A percentile compares a stretch with the other conserved stretches of the same genome.
phyloP scores from a whole-genome alignment of 139 green algal genomes.

The Chlamydomonas applanata region DNA sequence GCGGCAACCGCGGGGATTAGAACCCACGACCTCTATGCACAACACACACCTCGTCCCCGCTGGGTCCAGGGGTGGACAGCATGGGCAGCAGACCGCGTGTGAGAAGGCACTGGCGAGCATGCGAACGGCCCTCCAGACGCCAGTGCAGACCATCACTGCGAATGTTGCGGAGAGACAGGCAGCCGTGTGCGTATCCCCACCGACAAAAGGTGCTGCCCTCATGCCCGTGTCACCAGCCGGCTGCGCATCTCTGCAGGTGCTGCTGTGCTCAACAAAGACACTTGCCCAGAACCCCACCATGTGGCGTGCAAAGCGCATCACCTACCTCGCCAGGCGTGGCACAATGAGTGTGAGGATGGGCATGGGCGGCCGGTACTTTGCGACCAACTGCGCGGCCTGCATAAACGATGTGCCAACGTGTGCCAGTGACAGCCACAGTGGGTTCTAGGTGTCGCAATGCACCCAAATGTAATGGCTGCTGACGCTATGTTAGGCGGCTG shows the following conservation, averaged over 20 bases:
- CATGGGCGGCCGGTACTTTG: constrained; percentile 79
- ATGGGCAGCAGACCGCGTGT: constrained; percentile 81
- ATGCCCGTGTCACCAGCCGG: no score
- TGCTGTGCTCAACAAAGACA: no score
- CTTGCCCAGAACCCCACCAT: background rate
- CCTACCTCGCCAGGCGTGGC: constrained; percentile 55
- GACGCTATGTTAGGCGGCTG: no score
- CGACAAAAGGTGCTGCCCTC: no score
- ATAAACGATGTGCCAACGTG: background rate
- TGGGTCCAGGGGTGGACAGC: constrained; percentile 72
- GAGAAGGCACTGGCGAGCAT: constrained; percentile 72
- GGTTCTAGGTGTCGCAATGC: no score
- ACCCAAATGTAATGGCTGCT: no score
- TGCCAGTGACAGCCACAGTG: no score
- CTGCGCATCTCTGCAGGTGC: no score
- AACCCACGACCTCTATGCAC: no score
- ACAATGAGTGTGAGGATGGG: constrained; percentile 91
- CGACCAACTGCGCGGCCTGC: constrained; percentile 71
- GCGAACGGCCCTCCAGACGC: constrained; percentile 9
- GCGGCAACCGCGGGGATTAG: no score
- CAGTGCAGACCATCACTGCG: constrained; percentile 27
- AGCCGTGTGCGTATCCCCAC: no score
- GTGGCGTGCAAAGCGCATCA: no score
- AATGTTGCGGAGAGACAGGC: background rate
- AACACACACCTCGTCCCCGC: constrained; percentile 9